Conservation (phyloP, 1,284 basidiomycete genomes). For the Stygiomarasmius scandens region DNA sequence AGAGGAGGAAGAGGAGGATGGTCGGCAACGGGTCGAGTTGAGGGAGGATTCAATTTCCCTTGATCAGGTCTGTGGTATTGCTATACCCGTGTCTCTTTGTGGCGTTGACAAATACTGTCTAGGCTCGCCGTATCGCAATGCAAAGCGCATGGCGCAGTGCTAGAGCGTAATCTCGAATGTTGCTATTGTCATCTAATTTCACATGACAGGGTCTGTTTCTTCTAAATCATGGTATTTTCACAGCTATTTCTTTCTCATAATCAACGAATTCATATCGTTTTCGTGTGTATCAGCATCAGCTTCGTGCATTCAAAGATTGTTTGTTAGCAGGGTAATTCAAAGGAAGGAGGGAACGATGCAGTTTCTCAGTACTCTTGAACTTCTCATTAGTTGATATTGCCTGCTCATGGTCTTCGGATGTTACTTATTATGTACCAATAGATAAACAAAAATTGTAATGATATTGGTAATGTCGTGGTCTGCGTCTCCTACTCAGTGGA, state of each 20-base stretch:
- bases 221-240: background rate
- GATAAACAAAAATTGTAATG: conserved; percentile 7
- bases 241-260: conserved; percentile 13
- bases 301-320: background rate
- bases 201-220: background rate
- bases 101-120: conserved; percentile 15
- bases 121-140: conserved; percentile 74
- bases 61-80: conserved; percentile 69
- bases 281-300: background rate
- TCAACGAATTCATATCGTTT: conserved; percentile 7
- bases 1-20: conserved; percentile 57
- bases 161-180: conserved; percentile 39
- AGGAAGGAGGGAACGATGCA: background rate
- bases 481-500: background rate
- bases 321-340: background rate
- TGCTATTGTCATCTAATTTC: background rate
- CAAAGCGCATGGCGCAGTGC: conserved; percentile 74
- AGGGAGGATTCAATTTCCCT: conserved; percentile 82
- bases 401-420: background rate
- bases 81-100: background rate
- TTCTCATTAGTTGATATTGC: background rate
- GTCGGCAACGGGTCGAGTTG: conserved; percentile 72
- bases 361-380: background rate
- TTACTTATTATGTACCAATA: background rate
- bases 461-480: background rate